Evolutionary conservation across 352 stramenopile species (phyloP).

Genomic region (Phytophthora boehmeriae): DNA sequence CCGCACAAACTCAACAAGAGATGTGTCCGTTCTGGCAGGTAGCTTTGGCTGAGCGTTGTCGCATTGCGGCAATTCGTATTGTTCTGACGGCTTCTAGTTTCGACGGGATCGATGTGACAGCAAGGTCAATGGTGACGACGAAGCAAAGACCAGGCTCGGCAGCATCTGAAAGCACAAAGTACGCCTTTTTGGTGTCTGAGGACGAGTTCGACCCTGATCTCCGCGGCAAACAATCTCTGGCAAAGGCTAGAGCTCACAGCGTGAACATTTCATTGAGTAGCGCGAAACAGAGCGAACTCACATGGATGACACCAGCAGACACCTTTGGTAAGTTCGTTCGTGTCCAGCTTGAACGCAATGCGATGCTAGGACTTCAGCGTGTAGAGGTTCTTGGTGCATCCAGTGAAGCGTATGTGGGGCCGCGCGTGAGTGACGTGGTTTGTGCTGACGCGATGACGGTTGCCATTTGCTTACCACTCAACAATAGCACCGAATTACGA

Average conservation of each 20-base stretch:
- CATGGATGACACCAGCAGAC: slow-evolving; percentile 54
- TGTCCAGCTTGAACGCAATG: slow-evolving; percentile 61
- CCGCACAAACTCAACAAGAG: slow-evolving; percentile 72
- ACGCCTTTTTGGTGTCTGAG: slow-evolving; percentile 57
- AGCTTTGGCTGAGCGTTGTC: slow-evolving; percentile 35
- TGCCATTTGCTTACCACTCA: slow-evolving; percentile 57
- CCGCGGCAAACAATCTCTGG: slow-evolving; percentile 66
- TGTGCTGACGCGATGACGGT: slow-evolving; percentile 63
- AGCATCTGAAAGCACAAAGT: slow-evolving; percentile 32
- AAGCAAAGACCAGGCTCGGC: slow-evolving; percentile 2
- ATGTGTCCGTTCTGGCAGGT: slow-evolving; percentile 83
- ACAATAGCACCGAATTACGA: slow-evolving; percentile 40
- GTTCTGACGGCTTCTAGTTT: slow-evolving; percentile 22
- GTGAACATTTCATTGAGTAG: slow-evolving; percentile 45
- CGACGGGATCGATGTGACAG: slow-evolving; percentile 1
- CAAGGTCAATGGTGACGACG: slow-evolving; percentile 10
- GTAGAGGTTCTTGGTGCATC: slow-evolving; percentile 58
- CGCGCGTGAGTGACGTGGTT: slow-evolving; percentile 58
- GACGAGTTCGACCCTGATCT: slow-evolving; percentile 64
- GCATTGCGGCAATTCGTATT: slow-evolving; percentile 51
- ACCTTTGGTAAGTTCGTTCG: slow-evolving; percentile 65
- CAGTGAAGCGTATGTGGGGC: slow-evolving; percentile 52
- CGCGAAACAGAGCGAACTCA: slow-evolving; percentile 32
- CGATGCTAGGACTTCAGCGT: slow-evolving; percentile 53
- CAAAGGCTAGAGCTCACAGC: slow-evolving; percentile 57